Base-by-base conservation (phyloP, 257 asterid genomes). In the Lycium barbarum region DNA sequence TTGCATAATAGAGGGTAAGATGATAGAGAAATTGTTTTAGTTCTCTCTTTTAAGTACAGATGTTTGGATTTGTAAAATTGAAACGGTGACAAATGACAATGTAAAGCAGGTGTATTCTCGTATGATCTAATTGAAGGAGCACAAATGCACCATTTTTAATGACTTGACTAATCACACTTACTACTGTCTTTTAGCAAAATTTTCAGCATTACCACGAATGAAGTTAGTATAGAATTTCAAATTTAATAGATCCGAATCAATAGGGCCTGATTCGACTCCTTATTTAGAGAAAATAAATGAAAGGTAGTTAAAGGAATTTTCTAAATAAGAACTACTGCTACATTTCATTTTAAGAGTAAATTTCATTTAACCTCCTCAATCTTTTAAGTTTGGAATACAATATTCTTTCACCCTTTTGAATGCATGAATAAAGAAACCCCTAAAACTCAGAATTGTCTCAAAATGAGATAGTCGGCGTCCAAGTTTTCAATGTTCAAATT, bases 131-230 rank as follows among this genome's bases (percentile, higher is more conserved):
- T 73, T 38, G 6, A 70, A 70, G 26, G 33, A 70, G 79, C 4
- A 55, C 4, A 61, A 20, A 7, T 61, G 35, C 40, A 73, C 11
- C 47, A 47, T 73, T 73, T 11, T 73, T 47, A 35, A 67, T 67
- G 35, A 73, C 59, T 47, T 47, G 8, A 11, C 3, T 73, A 47
- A 49, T 73, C 81, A 20, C 61, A 20, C 20, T 74, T 49, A 14
- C 15, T 22, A 49, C 81, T 51, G 4, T 49, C 47, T 51, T 51
- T 51, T 7, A 51, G 81, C 82, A 76, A 51, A 76, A 7, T 13
- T 76, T 76, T 76, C 13, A 51, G 82, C 63, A 76, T 14, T 51
- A 76, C 82, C 82, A 76, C 82, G 3, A 51, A 51, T 14, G 22
- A 22, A 76, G 14, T 22, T 76, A 49, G 26, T 15, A 76, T 14